Percentiles rank a stretch among this genome's conserved stretches.
Evolutionary conservation across 2,329 filamentous ascomycete species (phyloP).

Genomic region (Colletotrichum nymphaeae): DNA sequence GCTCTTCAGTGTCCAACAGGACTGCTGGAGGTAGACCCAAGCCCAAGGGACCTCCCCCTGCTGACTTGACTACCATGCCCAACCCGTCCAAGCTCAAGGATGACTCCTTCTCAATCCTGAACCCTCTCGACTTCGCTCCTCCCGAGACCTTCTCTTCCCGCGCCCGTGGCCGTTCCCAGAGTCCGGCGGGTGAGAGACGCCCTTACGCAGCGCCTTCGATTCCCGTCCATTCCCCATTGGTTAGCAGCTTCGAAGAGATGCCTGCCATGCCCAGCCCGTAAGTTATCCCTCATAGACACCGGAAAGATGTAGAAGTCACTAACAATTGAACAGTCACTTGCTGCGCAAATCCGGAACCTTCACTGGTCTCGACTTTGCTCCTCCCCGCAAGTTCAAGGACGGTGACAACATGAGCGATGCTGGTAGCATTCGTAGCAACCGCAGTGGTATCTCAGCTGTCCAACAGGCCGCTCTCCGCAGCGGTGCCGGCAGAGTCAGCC

Average conservation of each 20-base stretch:
- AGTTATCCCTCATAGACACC: constrained; percentile 49
- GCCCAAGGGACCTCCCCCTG: constrained; percentile 74
- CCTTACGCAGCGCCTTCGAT: constrained; percentile 79
- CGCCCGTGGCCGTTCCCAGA: constrained; percentile 75
- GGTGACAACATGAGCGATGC: constrained; percentile 71
- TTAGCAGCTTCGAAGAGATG: constrained; percentile 88
- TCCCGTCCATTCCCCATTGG: constrained; percentile 81
- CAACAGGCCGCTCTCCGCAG: constrained; percentile 79
- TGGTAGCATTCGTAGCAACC: constrained; percentile 75
- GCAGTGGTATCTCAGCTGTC: constrained; percentile 79
- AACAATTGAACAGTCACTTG: constrained; percentile 64
- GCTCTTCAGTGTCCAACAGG: constrained; percentile 71
- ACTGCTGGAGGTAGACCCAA: constrained; percentile 49
- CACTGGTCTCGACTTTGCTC: constrained; percentile 83
- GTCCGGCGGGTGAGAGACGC: constrained; percentile 71
- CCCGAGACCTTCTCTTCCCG: constrained; percentile 75
- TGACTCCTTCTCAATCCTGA: constrained; percentile 77
- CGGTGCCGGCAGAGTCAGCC: constrained; percentile 88
- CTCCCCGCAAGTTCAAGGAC: constrained; percentile 79
- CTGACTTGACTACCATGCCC: constrained; percentile 79
- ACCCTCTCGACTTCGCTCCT: constrained; percentile 87
- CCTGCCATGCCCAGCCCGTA: constrained; percentile 88
- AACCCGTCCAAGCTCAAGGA: constrained; percentile 88
- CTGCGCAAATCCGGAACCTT: constrained; percentile 84
- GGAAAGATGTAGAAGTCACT: not conserved